Percentiles rank a stretch among this genome's conserved stretches.
phyloP scores from a whole-genome alignment of 2,329 filamentous ascomycete genomes.

The Talaromyces sp. region DNA sequence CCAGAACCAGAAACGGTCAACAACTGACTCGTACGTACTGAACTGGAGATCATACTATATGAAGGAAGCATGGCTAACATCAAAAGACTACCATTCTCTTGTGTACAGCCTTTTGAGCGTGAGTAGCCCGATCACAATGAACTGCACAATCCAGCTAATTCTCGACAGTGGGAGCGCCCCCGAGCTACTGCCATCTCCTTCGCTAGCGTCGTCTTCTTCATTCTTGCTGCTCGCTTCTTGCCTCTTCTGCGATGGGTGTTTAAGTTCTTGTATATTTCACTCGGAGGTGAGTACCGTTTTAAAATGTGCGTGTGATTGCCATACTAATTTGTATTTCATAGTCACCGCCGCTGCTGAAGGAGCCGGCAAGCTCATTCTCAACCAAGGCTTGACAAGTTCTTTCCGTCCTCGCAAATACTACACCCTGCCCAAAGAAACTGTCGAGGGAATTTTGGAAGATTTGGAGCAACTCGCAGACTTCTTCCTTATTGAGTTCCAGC shows the following conservation, averaged over 20 bases:
- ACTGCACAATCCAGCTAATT: constrained; percentile 11
- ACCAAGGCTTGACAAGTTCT: constrained; percentile 58
- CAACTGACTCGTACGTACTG: constrained; percentile 56
- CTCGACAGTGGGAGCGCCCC: constrained; percentile 59
- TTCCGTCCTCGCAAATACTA: constrained; percentile 64
- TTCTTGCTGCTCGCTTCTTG: constrained; percentile 62
- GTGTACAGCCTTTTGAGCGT: constrained; percentile 64
- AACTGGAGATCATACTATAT: not conserved
- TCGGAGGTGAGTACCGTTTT: constrained; percentile 50
- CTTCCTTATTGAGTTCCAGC: constrained; percentile 66
- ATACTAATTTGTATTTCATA: not conserved
- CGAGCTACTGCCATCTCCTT: constrained; percentile 62
- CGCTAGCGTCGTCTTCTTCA: constrained; percentile 54
- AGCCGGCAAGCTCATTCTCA: constrained; percentile 54
- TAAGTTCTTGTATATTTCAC: constrained; percentile 57
- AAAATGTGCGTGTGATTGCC: not conserved
- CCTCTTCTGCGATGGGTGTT: constrained; percentile 61
- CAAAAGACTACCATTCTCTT: constrained; percentile 61
- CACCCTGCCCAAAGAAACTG: constrained; percentile 61
- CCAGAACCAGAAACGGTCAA: constrained; percentile 58
- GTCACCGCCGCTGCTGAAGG: constrained; percentile 57
- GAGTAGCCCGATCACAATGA: constrained; percentile 27
- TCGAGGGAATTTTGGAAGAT: constrained; percentile 60
- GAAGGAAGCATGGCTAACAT: not conserved
- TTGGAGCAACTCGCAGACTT: constrained; percentile 65